Percentiles rank a stretch among this genome's conserved stretches.
Conservation (phyloP, 257 asterid genomes). For the Fraxinus quadrangulata region DNA sequence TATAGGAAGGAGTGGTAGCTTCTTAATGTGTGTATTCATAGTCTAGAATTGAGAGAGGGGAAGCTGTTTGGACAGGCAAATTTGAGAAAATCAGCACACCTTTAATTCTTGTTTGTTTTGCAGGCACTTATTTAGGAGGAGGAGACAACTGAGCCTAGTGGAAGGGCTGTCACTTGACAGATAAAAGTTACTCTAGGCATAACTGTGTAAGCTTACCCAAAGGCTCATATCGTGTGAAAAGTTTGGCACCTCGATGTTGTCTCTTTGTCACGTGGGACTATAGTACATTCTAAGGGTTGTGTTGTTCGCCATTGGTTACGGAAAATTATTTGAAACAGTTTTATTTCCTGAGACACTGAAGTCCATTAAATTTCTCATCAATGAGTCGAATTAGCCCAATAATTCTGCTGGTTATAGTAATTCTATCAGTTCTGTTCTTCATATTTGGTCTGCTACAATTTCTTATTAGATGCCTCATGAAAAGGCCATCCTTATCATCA, state of each 20-base stretch:
- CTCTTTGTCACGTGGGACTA: background rate
- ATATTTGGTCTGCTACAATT: conserved; percentile 54
- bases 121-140: background rate
- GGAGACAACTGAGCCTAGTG: background rate
- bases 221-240: background rate
- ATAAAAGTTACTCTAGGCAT: background rate
- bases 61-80: too few species aligned
- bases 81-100: background rate
- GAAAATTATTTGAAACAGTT: background rate
- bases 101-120: background rate
- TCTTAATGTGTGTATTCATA: too few species aligned
- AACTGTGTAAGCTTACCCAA: background rate
- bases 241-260: background rate
- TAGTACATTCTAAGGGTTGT: background rate
- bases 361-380: conserved; percentile 19
- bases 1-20: too few species aligned
- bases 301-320: background rate
- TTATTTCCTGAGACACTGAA: background rate
- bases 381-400: conserved; percentile 56
- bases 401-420: conserved; percentile 45
- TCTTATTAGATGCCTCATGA: conserved; percentile 41
- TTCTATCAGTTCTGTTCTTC: conserved; percentile 54
- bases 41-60: too few species aligned
- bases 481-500: conserved; percentile 50
- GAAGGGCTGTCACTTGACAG: background rate